These are phyloP conservation scores for Fusarium camptoceras DNA, from an alignment of 2,329 filamentous ascomycete genomes.

Conservation along the genomic window DNA sequence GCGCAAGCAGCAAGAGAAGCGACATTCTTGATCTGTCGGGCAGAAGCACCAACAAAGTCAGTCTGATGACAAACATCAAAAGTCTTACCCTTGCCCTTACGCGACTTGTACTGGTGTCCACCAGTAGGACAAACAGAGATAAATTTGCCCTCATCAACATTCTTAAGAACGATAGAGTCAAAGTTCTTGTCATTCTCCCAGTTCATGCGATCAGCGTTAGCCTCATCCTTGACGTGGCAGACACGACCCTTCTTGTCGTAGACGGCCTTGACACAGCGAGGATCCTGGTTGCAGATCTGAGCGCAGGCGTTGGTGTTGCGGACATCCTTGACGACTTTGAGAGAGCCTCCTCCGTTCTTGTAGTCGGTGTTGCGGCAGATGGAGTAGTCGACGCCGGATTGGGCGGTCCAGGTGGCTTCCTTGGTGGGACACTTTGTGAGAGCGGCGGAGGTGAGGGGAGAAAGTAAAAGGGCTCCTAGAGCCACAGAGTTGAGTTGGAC, in stretches of 20 bases:
- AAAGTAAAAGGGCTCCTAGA: slow-evolving; percentile 28
- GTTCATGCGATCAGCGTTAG: slow-evolving; percentile 16
- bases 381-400: slow-evolving; percentile 8
- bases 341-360: slow-evolving; percentile 18
- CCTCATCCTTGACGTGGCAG: slow-evolving; percentile 35
- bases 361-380: slow-evolving; percentile 36
- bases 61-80: slow-evolving; percentile 27
- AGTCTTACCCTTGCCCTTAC: slow-evolving; percentile 8
- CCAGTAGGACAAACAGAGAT: slow-evolving; percentile 24
- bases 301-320: slow-evolving; percentile 26
- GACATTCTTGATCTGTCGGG: slow-evolving; percentile 9
- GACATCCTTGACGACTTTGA: slow-evolving; percentile 18
- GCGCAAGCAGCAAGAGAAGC: slow-evolving; percentile 30
- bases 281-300: slow-evolving; percentile 35
- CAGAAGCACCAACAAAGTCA: slow-evolving; percentile 21
- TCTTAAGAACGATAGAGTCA: slow-evolving; percentile 21
- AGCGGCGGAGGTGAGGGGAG: slow-evolving; percentile 25
- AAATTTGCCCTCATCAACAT: slow-evolving; percentile 23
- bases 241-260: slow-evolving; percentile 31
- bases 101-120: slow-evolving; percentile 19
- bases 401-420: slow-evolving; percentile 21
- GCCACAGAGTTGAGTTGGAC: slow-evolving; percentile 23
- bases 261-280: slow-evolving; percentile 31
- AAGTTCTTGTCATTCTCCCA: slow-evolving; percentile 25
- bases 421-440: slow-evolving; percentile 28